phyloP scores from a whole-genome alignment of 176 grass and related monocot genomes.

The Poa annua region DNA sequence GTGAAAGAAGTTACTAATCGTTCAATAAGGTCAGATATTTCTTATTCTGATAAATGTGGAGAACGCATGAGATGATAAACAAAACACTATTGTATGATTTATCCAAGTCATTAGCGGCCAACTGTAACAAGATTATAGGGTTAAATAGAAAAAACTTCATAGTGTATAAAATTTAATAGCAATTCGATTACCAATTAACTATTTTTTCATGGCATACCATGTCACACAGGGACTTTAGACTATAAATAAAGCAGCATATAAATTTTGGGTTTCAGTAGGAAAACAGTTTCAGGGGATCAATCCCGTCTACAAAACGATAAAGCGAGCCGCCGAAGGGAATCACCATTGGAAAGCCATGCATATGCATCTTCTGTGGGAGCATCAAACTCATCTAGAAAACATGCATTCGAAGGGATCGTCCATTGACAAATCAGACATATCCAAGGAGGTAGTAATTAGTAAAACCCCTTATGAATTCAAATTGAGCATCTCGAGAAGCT shows the following conservation, averaged over 20 bases:
- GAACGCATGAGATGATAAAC: not conserved
- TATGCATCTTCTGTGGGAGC: not conserved
- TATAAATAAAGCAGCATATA: not conserved
- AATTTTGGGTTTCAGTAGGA: not conserved
- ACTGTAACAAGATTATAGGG: not conserved
- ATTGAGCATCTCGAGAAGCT: slow-evolving; percentile 8
- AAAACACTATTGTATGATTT: not conserved
- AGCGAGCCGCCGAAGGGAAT: not conserved
- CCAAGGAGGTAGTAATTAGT: not conserved
- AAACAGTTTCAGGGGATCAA: not conserved
- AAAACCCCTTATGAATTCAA: not conserved
- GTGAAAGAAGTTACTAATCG: not conserved
- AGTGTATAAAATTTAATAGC: not conserved
- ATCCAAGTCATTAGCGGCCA: not conserved
- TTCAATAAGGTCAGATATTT: not conserved
- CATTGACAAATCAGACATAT: not conserved
- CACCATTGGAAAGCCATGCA: not conserved
- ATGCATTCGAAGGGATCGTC: not conserved
- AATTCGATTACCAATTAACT: not conserved
- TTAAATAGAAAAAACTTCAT: not conserved
- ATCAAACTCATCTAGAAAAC: not conserved
- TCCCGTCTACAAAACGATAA: not conserved
- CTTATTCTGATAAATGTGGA: not conserved
- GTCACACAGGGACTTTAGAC: not conserved
- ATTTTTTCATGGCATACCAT: not conserved